Base-by-base conservation (phyloP, 305 asterid genomes). In the Fraxinus velutina region DNA sequence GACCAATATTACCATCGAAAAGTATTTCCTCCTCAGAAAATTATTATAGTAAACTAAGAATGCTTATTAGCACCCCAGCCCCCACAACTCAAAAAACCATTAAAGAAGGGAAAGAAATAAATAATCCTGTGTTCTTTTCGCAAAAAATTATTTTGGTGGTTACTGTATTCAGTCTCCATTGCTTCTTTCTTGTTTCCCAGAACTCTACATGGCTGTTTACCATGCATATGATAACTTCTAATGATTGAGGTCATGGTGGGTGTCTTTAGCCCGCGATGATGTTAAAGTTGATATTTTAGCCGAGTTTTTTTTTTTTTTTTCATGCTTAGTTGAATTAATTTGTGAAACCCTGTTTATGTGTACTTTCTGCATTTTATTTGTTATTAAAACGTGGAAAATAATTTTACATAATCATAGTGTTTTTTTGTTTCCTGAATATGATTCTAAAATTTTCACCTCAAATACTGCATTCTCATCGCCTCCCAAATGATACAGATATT, bases 401-500 rank as follows among this genome's bases (percentile, higher is more conserved):
- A 33, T 60, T 57, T 64, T 7, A 19, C 13, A 75, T 57, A 27
- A 70, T 70, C 71, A 80, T 55, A 1, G 55, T 44, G n/a, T 34
- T 55, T 5, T 55, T 5, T 55, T 50, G 64, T n/a, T 55, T 55
- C 62, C 83, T 37, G 83, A 66, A 24, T 42, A 39, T 57, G 73
- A 80, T 75, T 13, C 66, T 62, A 10, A 3, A 10, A 33, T 4
- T 27, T 73, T 74, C 79, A 13, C 73, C 78, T 82, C 50, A 71
- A 76, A 32, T 76, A 42, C 21, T 79, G 42, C 76, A 39, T 52
- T 82, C 87, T 88, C 62, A 83, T 81, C 39, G 34, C 55, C 82
- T 83, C 77, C 82, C 39, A 76, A 62, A 66, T 80, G 52, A 13
- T 82, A 83, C 99, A 95, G 99, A 93, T 95, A 50, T 37, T 95